Percentiles rank a stretch among this genome's conserved stretches.
phyloP scores from a whole-genome alignment of 768 basidiomycete genomes.

The Naganishia friedmannii region DNA sequence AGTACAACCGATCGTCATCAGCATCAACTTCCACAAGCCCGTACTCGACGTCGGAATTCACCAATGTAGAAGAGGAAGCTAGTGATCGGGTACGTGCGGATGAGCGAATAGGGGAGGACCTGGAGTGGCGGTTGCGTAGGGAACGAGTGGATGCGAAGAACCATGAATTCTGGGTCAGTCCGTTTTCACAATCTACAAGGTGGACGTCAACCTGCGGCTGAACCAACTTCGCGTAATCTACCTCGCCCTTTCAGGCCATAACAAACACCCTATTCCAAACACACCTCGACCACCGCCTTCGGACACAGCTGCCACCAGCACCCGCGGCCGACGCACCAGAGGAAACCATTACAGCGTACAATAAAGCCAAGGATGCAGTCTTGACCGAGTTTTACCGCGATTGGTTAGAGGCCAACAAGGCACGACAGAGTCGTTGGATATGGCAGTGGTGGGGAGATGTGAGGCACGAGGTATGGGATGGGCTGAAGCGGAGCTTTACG shows the following conservation, averaged over 20 bases:
- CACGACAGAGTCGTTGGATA: constrained; percentile 19
- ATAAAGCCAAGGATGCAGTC: constrained; percentile 8
- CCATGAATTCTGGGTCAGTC: constrained; percentile 30
- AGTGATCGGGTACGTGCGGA: constrained; percentile 4
- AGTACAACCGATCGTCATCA: not conserved
- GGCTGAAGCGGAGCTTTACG: constrained; percentile 18
- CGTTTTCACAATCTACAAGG: not conserved
- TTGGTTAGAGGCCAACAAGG: constrained; percentile 26
- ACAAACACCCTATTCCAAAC: constrained; percentile 27
- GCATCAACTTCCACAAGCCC: constrained; percentile 4
- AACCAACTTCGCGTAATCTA: no score
- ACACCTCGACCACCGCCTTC: constrained; percentile 16
- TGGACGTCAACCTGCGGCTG: no score
- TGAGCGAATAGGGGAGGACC: constrained; percentile 16
- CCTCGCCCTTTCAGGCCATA: not conserved
- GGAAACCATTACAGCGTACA: constrained; percentile 1
- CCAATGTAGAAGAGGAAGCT: not conserved
- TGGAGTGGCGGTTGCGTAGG: constrained; percentile 21
- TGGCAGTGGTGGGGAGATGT: constrained; percentile 27
- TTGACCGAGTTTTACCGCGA: constrained; percentile 28
- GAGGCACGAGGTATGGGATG: constrained; percentile 26
- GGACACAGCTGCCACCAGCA: constrained; percentile 8
- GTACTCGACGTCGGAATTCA: constrained; percentile 15
- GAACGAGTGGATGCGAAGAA: constrained; percentile 28
- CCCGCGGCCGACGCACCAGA: not conserved